Evolutionary conservation across 2,329 filamentous ascomycete species (phyloP).

Genomic region (Juglanconis juglandina): DNA sequence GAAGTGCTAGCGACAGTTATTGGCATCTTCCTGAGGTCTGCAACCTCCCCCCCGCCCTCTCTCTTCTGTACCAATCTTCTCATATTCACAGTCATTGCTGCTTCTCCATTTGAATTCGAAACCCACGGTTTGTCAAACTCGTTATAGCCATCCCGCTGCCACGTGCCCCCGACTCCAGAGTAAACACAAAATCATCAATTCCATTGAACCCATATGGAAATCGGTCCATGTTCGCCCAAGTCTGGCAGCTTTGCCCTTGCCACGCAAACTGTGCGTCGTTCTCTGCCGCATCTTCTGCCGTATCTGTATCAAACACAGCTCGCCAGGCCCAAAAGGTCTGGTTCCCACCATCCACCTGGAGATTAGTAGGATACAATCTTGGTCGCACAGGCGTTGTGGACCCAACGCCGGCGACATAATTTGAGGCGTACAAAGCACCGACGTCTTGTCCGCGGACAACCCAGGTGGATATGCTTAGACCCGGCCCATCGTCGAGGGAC

Average conservation of each 20-base stretch:
- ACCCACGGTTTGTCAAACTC: background rate
- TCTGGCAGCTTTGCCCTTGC: conserved; percentile 11
- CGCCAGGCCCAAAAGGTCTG: conserved; percentile 3
- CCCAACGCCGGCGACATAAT: background rate
- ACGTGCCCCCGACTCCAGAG: background rate
- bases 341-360: background rate
- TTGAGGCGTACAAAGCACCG: conserved; percentile 29
- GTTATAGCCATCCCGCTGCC: background rate
- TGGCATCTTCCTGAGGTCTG: too few species aligned
- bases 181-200: conserved; percentile 8
- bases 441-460: conserved; percentile 39
- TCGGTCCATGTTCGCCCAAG: conserved; percentile 10
- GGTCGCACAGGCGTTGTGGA: background rate
- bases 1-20: too few species aligned
- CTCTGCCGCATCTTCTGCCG: background rate
- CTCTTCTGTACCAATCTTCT: too few species aligned
- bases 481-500: conserved; percentile 34
- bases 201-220: conserved; percentile 4
- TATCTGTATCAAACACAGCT: conserved; percentile 4
- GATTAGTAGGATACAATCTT: conserved; percentile 3
- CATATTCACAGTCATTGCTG: background rate
- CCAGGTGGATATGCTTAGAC: conserved; percentile 37
- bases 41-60: background rate
- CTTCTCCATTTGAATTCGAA: conserved; percentile 1
- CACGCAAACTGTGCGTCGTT: conserved; percentile 7